A percentile compares a stretch with the other conserved stretches of the same genome.
Evolutionary conservation across 495 filamentous ascomycete species (phyloP).

Genomic region (Podospora comata): DNA sequence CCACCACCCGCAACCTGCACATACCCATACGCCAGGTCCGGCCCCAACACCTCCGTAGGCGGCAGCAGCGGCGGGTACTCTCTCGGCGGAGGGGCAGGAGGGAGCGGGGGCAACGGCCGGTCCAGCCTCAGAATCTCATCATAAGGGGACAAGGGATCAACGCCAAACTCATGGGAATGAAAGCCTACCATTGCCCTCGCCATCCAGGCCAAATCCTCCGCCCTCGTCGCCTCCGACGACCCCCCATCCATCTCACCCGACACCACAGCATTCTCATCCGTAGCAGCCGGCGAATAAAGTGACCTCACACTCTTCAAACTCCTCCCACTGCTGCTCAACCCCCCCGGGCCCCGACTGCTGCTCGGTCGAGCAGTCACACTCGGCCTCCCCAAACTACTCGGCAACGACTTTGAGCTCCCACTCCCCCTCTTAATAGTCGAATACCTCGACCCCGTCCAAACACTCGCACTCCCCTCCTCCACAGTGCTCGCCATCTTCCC

Average conservation of each 20-base stretch:
- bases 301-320: slow-evolving; percentile 3
- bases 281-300: neutral
- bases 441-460: slow-evolving; percentile 4
- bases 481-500: neutral
- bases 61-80: slow-evolving; percentile 5
- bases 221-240: slow-evolving; percentile 8
- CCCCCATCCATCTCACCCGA: slow-evolving; percentile 5
- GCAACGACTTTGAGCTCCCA: neutral
- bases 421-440: neutral
- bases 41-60: neutral
- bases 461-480: neutral
- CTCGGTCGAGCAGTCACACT: neutral
- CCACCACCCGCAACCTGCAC: neutral
- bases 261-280: neutral
- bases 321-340: slow-evolving; percentile 7
- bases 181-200: slow-evolving; percentile 27
- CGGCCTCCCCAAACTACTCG: neutral
- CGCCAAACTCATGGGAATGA: slow-evolving; percentile 9
- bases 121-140: neutral
- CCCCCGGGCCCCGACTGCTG: neutral
- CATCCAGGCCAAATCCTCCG: slow-evolving; percentile 30
- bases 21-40: slow-evolving; percentile 1
- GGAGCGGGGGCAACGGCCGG: neutral
- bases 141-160: neutral
- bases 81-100: slow-evolving; percentile 3